A percentile compares a stretch with the other conserved stretches of the same genome.
phyloP scores from a whole-genome alignment of 2,329 filamentous ascomycete genomes.

The Epichloe amarillans region DNA sequence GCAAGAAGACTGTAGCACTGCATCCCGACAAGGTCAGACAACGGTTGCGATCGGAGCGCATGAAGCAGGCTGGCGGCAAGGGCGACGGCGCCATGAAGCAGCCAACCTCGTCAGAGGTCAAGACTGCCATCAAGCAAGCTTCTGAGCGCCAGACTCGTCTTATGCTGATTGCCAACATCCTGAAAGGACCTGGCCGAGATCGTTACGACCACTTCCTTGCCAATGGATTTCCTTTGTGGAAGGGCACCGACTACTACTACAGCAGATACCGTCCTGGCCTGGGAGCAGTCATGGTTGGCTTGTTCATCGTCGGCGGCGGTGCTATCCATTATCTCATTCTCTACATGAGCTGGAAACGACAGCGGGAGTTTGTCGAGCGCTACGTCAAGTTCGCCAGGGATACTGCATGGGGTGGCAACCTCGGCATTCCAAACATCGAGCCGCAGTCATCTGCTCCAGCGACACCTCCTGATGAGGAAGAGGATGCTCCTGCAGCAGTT shows the following conservation, averaged over 20 bases:
- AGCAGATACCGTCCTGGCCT: constrained; percentile 82
- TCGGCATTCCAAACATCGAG: constrained; percentile 56
- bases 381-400: constrained; percentile 84
- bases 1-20: constrained; percentile 67
- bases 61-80: constrained; percentile 34
- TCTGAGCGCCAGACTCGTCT: constrained; percentile 74
- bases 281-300: constrained; percentile 66
- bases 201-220: constrained; percentile 89
- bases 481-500: constrained; percentile 37
- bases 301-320: constrained; percentile 74
- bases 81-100: constrained; percentile 51
- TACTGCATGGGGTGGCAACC: constrained; percentile 79
- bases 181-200: constrained; percentile 65
- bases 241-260: constrained; percentile 98
- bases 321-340: constrained; percentile 77
- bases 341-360: constrained; percentile 76
- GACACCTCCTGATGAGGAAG: constrained; percentile 29
- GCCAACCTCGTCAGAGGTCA: constrained; percentile 62
- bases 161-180: constrained; percentile 71
- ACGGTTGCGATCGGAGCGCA: constrained; percentile 59
- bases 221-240: constrained; percentile 93
- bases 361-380: constrained; percentile 78
- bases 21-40: constrained; percentile 96
- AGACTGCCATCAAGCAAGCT: constrained; percentile 66
- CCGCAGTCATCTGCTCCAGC: constrained; percentile 30